Conservation (phyloP, 768 basidiomycete species). For the Psilocybe subaeruginosa region DNA sequence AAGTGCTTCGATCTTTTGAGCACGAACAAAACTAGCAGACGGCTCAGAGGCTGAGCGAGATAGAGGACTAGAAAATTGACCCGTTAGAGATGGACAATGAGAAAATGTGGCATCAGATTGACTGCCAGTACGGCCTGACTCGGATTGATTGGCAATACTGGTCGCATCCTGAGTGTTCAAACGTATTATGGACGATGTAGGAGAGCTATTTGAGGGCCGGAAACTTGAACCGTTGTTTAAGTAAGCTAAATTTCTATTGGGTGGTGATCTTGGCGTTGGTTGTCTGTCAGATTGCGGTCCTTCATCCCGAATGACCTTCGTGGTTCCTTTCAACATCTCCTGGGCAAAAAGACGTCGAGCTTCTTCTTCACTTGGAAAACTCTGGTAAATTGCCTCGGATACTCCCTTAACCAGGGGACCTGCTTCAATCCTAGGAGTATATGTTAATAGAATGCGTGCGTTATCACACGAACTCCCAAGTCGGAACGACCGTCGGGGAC, state of each 20-base stretch:
- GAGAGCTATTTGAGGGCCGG: too few species aligned
- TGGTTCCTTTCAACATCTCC: conserved; percentile 30
- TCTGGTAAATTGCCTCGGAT: conserved; percentile 42
- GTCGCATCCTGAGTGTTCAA: too few species aligned
- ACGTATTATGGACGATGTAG: too few species aligned
- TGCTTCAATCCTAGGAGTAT: conserved; percentile 44
- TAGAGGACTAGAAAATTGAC: conserved; percentile 2
- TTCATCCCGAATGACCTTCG: conserved; percentile 24
- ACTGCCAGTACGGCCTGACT: not conserved
- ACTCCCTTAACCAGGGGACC: conserved; percentile 45
- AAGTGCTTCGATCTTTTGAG: conserved; percentile 17
- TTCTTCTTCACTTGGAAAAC: conserved; percentile 45
- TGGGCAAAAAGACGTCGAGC: conserved; percentile 36
- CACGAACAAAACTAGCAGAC: conserved; percentile 13
- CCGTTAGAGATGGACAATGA: not conserved
- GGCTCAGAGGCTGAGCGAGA: conserved; percentile 1
- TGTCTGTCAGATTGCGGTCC: not conserved
- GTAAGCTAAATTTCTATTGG: not conserved
- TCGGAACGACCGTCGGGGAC: too few species aligned
- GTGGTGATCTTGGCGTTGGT: not conserved
- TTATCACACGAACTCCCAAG: too few species aligned
- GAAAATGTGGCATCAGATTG: not conserved
- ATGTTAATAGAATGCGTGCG: too few species aligned
- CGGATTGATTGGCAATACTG: too few species aligned
- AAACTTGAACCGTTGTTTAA: too few species aligned